Conservation (phyloP, 2,329 filamentous ascomycete species). For the Colletotrichum godetiae region DNA sequence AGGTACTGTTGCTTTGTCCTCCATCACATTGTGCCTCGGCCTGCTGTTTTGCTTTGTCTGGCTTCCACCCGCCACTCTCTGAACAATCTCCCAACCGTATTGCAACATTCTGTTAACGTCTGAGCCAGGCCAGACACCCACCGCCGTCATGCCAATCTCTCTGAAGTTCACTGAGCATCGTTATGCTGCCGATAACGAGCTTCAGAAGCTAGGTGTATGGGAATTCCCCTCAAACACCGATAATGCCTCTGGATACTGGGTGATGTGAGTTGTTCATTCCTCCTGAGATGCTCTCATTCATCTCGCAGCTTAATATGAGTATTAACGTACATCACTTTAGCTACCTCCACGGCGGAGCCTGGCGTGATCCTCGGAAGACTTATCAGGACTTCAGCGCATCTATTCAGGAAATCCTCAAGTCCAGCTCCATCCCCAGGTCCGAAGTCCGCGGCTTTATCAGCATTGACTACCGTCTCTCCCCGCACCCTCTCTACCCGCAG, state of each 20-base stretch:
- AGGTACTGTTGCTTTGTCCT: neutral
- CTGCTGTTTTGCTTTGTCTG: neutral
- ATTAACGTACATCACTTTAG: slow-evolving; percentile 39
- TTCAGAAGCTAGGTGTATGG: slow-evolving; percentile 61
- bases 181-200: slow-evolving; percentile 51
- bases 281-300: neutral
- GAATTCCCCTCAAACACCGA: slow-evolving; percentile 40
- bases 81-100: neutral
- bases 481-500: slow-evolving; percentile 57
- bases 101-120: neutral
- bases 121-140: neutral
- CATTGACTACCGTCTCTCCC: slow-evolving; percentile 71
- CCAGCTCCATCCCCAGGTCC: slow-evolving; percentile 39
- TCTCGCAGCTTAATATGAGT: neutral
- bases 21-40: no score
- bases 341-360: slow-evolving; percentile 73
- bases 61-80: neutral
- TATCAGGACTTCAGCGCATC: slow-evolving; percentile 58
- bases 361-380: slow-evolving; percentile 67
- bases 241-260: slow-evolving; percentile 44
- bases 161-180: slow-evolving; percentile 48
- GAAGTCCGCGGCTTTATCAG: slow-evolving; percentile 71
- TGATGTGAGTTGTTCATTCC: slow-evolving; percentile 46
- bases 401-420: slow-evolving; percentile 54
- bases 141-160: slow-evolving; percentile 25